Evolutionary conservation across 2,329 filamentous ascomycete species (phyloP), one percentile per base, ranked within the genome.

Genomic region (Parafenestella ontariensis): DNA sequence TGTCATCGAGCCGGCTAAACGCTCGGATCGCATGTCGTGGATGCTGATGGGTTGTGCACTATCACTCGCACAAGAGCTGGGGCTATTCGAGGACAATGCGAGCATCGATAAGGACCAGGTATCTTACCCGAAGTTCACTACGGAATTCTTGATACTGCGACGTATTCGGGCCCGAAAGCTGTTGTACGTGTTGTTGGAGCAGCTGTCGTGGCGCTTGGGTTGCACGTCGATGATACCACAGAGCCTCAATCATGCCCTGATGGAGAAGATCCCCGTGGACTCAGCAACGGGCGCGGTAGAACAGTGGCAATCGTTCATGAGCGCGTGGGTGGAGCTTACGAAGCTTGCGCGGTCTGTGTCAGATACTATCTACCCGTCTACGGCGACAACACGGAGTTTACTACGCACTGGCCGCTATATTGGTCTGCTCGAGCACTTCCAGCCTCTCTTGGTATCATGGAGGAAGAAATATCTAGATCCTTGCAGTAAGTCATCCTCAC

Each of bases 21-120:
- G 81, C 50, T 85, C 81, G 0, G 83, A 85, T 61, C 79, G 83
- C 2, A 85, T 86, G 83, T 85, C 83, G 0, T 86, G 83, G 83
- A 85, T 85, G 79, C 62, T 85, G 18, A 77, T 86, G 36, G 83
- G 83, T 2, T 81, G 79, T 59, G 83, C 81, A 0, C 63, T 83
- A 21, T 82, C 81, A 3, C 72, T 85, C 11, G 79, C 81, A 1
- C 81, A 84, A 47, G 82, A 84, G 57, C 69, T 84, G 21, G 78
- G 82, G 2, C 72, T 85, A n/a, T 79, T 83, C 55, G 76, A 82
- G 45, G 74, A 79, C 28, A 69, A 70, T 29, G 61, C 69, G 9
- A 72, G 69, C 31, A 68, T 72, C 33, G 73, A 75, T 33, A 75
- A 72, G 37, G 71, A 74, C 20, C 69, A 70, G 36, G 59, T 64